Conservation (phyloP, 208 protist genomes). For the Kentomonas sorsogonicus region DNA sequence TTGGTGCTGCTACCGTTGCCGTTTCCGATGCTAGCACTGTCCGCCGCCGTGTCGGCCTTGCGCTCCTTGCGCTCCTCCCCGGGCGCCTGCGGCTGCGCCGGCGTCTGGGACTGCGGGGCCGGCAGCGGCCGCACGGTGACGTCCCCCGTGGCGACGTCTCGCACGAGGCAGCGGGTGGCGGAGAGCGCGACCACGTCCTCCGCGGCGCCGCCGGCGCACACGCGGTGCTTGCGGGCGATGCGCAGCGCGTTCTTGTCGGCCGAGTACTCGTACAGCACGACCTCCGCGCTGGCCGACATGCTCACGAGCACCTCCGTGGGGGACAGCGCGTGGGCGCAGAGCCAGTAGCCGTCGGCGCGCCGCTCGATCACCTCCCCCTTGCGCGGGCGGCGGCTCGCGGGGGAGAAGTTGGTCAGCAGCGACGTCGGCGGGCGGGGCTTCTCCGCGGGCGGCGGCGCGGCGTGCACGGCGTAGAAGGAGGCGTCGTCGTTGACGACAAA, state of each 20-base stretch:
- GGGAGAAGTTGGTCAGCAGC: slow-evolving; percentile 46
- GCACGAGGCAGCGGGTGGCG: background rate
- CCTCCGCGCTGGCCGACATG: slow-evolving; percentile 15
- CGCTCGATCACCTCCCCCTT: background rate
- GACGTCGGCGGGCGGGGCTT: too few species aligned
- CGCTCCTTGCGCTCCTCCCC: background rate
- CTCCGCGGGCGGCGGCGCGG: too few species aligned
- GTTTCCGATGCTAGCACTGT: too few species aligned
- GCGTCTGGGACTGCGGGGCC: too few species aligned
- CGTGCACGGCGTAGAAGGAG: slow-evolving; percentile 46
- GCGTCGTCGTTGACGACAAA: slow-evolving; percentile 64
- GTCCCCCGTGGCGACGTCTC: background rate
- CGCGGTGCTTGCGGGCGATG: slow-evolving; percentile 11
- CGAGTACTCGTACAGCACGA: slow-evolving; percentile 25
- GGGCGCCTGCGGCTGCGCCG: background rate
- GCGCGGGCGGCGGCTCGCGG: slow-evolving; percentile 5
- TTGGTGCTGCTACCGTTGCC: too few species aligned
- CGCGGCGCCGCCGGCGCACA: slow-evolving; percentile 11
- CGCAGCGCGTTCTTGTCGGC: slow-evolving; percentile 9
- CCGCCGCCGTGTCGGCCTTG: background rate
- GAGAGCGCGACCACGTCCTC: background rate
- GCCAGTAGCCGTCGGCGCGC: slow-evolving; percentile 1
- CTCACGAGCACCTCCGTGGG: slow-evolving; percentile 28
- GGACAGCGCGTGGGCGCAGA: slow-evolving; percentile 13
- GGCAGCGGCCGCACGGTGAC: background rate